Conservation (phyloP, 768 basidiomycete genomes). For the Tulasnella sp. region DNA sequence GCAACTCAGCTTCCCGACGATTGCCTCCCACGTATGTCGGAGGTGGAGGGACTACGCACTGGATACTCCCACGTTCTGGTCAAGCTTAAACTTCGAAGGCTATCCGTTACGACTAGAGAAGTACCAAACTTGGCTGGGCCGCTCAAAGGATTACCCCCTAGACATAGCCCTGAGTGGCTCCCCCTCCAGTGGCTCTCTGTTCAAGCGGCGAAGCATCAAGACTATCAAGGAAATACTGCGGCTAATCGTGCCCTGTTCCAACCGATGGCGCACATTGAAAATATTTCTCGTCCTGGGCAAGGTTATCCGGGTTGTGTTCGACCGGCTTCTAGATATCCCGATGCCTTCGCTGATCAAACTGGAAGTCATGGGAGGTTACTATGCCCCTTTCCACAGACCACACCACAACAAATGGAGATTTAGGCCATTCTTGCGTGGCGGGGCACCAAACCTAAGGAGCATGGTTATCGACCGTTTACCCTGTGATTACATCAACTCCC, state of each 20-base stretch:
- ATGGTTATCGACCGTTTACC: background rate
- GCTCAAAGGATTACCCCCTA: background rate
- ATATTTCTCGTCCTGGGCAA: background rate
- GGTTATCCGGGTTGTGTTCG: background rate
- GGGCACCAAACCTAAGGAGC: background rate
- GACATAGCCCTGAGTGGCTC: background rate
- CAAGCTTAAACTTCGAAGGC: background rate
- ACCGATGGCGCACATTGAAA: background rate
- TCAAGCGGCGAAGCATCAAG: background rate
- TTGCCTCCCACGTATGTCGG: conserved; percentile 60
- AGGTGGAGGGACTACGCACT: conserved; percentile 56
- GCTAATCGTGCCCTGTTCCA: background rate
- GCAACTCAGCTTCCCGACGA: background rate
- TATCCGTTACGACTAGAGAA: background rate
- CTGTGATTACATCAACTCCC: background rate
- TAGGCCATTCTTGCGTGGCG: background rate
- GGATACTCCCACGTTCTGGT: background rate
- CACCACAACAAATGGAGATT: background rate
- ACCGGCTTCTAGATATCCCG: background rate
- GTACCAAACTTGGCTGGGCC: background rate
- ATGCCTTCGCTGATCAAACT: background rate
- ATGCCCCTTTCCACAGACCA: background rate
- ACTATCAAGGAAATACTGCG: background rate
- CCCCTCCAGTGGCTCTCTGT: background rate
- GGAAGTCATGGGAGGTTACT: background rate